Base-by-base conservation (phyloP, 768 basidiomycete genomes). In the Daedaleopsis nitida region DNA sequence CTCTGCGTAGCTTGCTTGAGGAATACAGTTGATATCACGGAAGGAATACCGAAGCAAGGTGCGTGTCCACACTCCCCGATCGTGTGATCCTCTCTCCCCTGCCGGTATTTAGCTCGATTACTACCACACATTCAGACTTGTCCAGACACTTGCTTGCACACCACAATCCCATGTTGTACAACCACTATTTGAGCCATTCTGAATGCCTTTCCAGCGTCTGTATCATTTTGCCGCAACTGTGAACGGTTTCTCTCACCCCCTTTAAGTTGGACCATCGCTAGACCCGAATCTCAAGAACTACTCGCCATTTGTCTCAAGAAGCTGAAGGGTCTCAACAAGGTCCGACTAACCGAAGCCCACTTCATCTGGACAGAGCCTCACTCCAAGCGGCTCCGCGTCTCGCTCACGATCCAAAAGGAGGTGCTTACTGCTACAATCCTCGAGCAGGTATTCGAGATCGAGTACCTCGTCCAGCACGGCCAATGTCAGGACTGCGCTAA, bases 321-420 rank as follows among this genome's bases (percentile, higher is more conserved):
- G 74, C 86, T 98, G 68, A 96, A 96, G 72, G 95, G 95, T 2
- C 80, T 98, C 23, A 89, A 86, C 68, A 96, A 94, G 80, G 94
- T 98, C 27, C 91, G 96, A 52, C 77, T 99, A 45, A 96, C 97
- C n/a, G 96, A 98, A 64, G 97, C 97, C 2, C 92, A 94, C 65
- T 98, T 98, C 74, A 94, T 98, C 69, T 99, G 97, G 97, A 99
- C 97, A 21, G 97, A 99, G 71, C 97, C 97, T 3, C 96, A 99
- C 76, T 95, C 92, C 42, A 95, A 96, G 71, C 84, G 97, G 39
- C 74, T 98, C 63, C 85, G 94, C 50, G 87, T 99, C 57, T 96
- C 96, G 55, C 77, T 99, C 68, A 97, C 96, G 0, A 95, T 99
- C 63, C 97, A 99, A 78, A 99, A 99, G 80, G 97, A 98, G 83